phyloP scores from a whole-genome alignment of 2,329 filamentous ascomycete genomes.

The Beauveria medogensis region DNA sequence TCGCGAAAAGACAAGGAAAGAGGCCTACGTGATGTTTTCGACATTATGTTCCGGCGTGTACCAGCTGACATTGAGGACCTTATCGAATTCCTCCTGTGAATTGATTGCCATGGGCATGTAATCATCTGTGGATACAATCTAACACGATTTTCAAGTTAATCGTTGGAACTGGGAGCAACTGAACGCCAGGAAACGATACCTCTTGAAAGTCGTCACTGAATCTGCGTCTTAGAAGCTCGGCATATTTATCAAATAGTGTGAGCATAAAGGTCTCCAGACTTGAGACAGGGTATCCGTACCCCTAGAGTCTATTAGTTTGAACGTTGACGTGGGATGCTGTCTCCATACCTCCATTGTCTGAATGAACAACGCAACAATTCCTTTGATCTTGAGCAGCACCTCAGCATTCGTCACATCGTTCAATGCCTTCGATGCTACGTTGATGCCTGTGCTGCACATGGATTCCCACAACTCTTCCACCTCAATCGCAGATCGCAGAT shows the following conservation, averaged over 20 bases:
- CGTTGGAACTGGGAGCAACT: background rate
- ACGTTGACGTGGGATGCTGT: constrained; percentile 60
- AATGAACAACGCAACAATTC: constrained; percentile 85
- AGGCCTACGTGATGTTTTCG: constrained; percentile 63
- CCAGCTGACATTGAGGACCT: constrained; percentile 94
- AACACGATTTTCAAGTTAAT: constrained; percentile 12
- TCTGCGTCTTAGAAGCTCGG: constrained; percentile 77
- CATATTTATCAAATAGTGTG: constrained; percentile 89
- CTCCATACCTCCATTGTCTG: constrained; percentile 84
- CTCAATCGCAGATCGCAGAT: constrained; percentile 74
- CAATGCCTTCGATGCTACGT: constrained; percentile 71
- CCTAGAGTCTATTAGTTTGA: constrained; percentile 72
- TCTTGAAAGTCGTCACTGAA: constrained; percentile 97
- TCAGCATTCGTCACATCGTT: constrained; percentile 80
- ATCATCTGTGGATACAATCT: constrained; percentile 82
- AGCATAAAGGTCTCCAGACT: constrained; percentile 78
- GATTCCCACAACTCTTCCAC: constrained; percentile 99
- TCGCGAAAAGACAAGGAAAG: background rate
- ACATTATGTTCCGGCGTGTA: constrained; percentile 75
- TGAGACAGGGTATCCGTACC: constrained; percentile 81
- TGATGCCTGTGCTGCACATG: constrained; percentile 84
- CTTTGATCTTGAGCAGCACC: constrained; percentile 87
- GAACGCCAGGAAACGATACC: constrained; percentile 33
- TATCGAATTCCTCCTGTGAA: constrained; percentile 83
- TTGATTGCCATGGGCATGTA: constrained; percentile 99